These are phyloP conservation scores for Claviceps sorghi DNA, from an alignment of 2,329 filamentous ascomycete species.

Conservation along the genomic window DNA sequence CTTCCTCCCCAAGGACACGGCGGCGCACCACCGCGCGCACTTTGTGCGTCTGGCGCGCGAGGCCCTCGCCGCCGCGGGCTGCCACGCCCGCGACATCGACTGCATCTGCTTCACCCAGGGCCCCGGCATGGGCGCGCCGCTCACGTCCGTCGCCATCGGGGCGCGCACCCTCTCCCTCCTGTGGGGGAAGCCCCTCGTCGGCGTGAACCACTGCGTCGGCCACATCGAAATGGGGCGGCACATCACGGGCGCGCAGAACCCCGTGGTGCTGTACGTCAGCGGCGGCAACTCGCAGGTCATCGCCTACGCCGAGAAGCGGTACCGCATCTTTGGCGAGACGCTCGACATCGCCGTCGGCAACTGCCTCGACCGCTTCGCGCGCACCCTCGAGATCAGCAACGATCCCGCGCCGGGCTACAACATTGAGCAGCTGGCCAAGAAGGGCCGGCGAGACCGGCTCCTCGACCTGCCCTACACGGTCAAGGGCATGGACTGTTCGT, in stretches of 20 bases:
- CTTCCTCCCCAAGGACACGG: slow-evolving; percentile 93
- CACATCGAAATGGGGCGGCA: slow-evolving; percentile 97
- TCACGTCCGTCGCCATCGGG: slow-evolving; percentile 73
- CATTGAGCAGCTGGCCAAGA: slow-evolving; percentile 81
- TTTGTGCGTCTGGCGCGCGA: slow-evolving; percentile 69
- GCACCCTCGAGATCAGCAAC: slow-evolving; percentile 81
- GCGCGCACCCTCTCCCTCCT: slow-evolving; percentile 69
- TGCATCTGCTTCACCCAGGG: slow-evolving; percentile 94
- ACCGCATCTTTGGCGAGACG: slow-evolving; percentile 95
- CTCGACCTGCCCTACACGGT: slow-evolving; percentile 89
- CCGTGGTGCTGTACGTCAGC: slow-evolving; percentile 88
- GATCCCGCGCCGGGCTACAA: slow-evolving; percentile 96
- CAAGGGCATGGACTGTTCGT: slow-evolving; percentile 97
- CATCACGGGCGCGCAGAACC: slow-evolving; percentile 81
- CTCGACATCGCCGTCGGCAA: slow-evolving; percentile 97
- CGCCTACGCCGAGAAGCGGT: slow-evolving; percentile 84
- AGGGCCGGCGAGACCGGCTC: slow-evolving; percentile 44
- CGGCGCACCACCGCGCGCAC: slow-evolving; percentile 76
- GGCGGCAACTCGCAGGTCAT: slow-evolving; percentile 98
- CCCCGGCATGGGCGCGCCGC: slow-evolving; percentile 89
- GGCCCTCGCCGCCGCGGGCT: slow-evolving; percentile 55
- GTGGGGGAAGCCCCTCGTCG: slow-evolving; percentile 79
- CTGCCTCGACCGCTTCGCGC: slow-evolving; percentile 88
- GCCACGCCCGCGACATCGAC: slow-evolving; percentile 53
- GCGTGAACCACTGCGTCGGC: slow-evolving; percentile 95